A percentile compares a stretch with the other conserved stretches of the same genome.
phyloP scores from a whole-genome alignment of 495 filamentous ascomycete genomes.

The Hypoxylon cercidicola region DNA sequence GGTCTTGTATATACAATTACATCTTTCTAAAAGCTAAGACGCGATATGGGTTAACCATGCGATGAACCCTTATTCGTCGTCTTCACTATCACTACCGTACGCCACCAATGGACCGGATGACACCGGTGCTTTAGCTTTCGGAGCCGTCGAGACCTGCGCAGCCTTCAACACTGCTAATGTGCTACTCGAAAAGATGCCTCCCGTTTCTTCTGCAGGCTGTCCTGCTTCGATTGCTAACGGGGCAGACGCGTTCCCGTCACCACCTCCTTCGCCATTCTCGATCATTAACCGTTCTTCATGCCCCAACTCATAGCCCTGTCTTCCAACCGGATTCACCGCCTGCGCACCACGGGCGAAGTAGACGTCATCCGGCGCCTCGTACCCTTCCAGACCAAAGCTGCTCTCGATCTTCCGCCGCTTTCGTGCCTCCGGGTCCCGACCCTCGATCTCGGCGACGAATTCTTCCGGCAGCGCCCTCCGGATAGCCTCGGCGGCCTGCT shows the following conservation, averaged over 20 bases:
- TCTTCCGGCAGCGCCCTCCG: conserved; percentile 88
- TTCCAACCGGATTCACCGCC: conserved; percentile 66
- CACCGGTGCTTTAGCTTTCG: conserved; percentile 57
- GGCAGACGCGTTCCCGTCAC: conserved; percentile 18
- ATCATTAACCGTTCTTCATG: conserved; percentile 62
- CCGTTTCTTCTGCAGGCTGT: conserved; percentile 56
- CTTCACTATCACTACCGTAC: conserved; percentile 92
- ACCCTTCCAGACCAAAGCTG: conserved; percentile 86
- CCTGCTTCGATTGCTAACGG: conserved; percentile 57
- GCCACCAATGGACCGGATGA: conserved; percentile 78
- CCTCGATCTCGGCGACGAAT: conserved; percentile 94
- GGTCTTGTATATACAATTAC: conserved; percentile 30
- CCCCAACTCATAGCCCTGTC: conserved; percentile 60
- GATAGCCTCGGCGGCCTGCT: conserved; percentile 98
- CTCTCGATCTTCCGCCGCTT: conserved; percentile 92
- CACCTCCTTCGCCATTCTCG: conserved; percentile 48
- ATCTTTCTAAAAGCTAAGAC: not conserved
- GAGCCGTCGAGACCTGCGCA: conserved; percentile 59
- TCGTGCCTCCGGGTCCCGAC: conserved; percentile 82
- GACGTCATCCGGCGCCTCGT: conserved; percentile 93
- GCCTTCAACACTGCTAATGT: conserved; percentile 78
- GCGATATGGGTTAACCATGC: not conserved
- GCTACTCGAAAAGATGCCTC: conserved; percentile 82
- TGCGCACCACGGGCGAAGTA: conserved; percentile 80
- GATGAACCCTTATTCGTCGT: conserved; percentile 35